Conservation (phyloP, 2,329 filamentous ascomycete species). For the Sclerotiophoma versabilis region DNA sequence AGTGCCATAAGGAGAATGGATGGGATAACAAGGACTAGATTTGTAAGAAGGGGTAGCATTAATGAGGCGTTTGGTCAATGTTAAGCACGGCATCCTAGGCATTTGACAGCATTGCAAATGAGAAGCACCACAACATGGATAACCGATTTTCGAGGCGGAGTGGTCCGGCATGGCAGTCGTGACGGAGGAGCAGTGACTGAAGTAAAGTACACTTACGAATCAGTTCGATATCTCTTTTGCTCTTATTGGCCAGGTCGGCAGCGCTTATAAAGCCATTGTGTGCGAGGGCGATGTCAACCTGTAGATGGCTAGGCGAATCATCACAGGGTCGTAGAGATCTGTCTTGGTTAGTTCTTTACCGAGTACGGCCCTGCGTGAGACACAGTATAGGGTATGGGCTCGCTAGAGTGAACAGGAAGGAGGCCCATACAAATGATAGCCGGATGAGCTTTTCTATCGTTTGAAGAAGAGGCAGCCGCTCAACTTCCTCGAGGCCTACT, state of each 20-base stretch:
- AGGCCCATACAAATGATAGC: conserved; percentile 13
- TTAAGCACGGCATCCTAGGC: conserved; percentile 12
- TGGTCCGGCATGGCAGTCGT: conserved; percentile 32
- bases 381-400: too few species aligned
- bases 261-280: conserved; percentile 14
- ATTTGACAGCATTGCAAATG: conserved; percentile 6
- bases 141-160: conserved; percentile 26
- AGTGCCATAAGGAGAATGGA: conserved; percentile 43
- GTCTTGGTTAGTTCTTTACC: background rate
- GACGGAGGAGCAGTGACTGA: conserved; percentile 12
- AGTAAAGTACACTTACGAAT: conserved; percentile 21
- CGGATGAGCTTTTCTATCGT: conserved; percentile 13
- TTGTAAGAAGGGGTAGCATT: background rate
- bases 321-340: conserved; percentile 18
- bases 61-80: conserved; percentile 2
- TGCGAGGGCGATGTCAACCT: conserved; percentile 21
- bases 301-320: conserved; percentile 20
- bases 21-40: conserved; percentile 27
- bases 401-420: too few species aligned
- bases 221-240: conserved; percentile 13
- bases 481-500: conserved; percentile 13
- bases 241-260: conserved; percentile 17
- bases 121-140: background rate
- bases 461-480: conserved; percentile 16
- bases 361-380: too few species aligned